These are phyloP conservation scores for Boletales sp. DNA, from an alignment of 768 basidiomycete species.

Conservation along the genomic window DNA sequence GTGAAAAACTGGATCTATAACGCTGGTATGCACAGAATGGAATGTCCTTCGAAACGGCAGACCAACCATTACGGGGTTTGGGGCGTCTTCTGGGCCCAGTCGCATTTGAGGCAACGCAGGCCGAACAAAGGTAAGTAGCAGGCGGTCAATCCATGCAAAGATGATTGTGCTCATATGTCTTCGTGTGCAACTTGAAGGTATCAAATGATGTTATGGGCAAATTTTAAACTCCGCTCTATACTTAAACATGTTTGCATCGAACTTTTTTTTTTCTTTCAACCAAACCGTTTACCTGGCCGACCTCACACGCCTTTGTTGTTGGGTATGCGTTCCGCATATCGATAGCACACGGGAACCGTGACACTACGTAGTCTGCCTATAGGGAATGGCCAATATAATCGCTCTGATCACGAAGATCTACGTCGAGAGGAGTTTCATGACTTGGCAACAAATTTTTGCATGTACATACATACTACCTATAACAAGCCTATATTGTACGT, in stretches of 20 bases:
- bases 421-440: constrained; percentile 87
- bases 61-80: constrained; percentile 69
- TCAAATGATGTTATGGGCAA: too few species aligned
- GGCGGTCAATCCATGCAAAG: constrained; percentile 21
- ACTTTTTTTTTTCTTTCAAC: constrained; percentile 16
- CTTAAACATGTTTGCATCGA: background rate
- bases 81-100: constrained; percentile 47
- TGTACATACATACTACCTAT: too few species aligned
- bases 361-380: constrained; percentile 43
- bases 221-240: constrained; percentile 27
- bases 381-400: constrained; percentile 73
- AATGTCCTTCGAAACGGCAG: background rate
- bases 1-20: constrained; percentile 78
- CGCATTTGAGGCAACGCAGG: constrained; percentile 60
- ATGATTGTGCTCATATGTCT: constrained; percentile 9
- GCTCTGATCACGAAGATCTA: constrained; percentile 68
- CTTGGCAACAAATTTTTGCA: constrained; percentile 47
- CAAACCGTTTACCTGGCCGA: constrained; percentile 40
- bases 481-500: too few species aligned
- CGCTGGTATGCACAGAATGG: background rate
- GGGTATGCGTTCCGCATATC: constrained; percentile 62
- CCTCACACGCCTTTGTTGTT: constrained; percentile 42
- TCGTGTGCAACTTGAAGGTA: background rate
- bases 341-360: constrained; percentile 43
- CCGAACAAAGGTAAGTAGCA: constrained; percentile 16